Evolutionary conservation across 163 green algal species (phyloP).

Genomic region (Volvox carteri): DNA sequence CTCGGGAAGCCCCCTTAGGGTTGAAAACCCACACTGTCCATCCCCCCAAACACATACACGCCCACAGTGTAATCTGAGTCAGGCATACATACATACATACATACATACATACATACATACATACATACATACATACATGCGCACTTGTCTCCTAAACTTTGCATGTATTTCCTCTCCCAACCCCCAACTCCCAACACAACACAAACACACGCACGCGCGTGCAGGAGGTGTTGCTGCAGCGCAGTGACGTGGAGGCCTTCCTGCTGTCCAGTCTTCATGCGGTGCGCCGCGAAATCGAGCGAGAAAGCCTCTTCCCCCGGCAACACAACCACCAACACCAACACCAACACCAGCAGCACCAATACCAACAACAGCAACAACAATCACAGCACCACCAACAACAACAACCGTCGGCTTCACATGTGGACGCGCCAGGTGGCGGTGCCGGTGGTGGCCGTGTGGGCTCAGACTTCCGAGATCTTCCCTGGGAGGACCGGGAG

Average conservation of each 20-base stretch:
- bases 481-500: conserved; percentile 91
- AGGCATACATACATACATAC: not conserved
- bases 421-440: no score
- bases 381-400: no score
- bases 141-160: not conserved
- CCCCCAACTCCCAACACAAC: not conserved
- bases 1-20: no score
- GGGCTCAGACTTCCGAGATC: conserved; percentile 74
- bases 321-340: not conserved
- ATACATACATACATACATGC: not conserved
- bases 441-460: not conserved
- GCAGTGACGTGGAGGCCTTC: conserved; percentile 92
- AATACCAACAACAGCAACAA: no score
- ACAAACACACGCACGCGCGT: no score
- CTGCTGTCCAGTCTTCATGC: conserved; percentile 86
- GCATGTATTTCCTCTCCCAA: not conserved
- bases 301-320: conserved; percentile 50
- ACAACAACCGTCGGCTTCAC: no score
- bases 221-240: conserved; percentile 90
- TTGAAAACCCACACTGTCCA: no score
- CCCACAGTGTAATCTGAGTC: no score
- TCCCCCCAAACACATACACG: no score
- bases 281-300: conserved; percentile 67
- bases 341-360: no score
- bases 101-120: not conserved